Percentiles rank a stretch among this genome's conserved stretches.
phyloP scores from a whole-genome alignment of 495 filamentous ascomycete genomes.

The Trichoderma reesei region DNA sequence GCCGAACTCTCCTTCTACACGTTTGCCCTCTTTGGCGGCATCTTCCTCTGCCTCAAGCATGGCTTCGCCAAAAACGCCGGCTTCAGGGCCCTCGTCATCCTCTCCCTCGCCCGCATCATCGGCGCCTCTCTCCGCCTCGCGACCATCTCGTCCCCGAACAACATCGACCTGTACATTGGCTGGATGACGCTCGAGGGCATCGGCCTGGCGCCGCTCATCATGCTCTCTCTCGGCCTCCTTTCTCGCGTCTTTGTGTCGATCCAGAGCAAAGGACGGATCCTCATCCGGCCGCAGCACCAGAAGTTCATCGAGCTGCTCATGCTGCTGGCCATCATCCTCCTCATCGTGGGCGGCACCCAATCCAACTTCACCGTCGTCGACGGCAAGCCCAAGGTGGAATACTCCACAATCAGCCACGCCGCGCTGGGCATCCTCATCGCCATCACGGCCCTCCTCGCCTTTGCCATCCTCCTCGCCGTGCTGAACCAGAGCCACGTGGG shows the following conservation, averaged over 20 bases:
- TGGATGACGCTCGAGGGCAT: slow-evolving; percentile 21
- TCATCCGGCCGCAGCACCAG: slow-evolving; percentile 20
- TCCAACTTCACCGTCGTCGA: slow-evolving; percentile 10
- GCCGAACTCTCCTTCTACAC: slow-evolving; percentile 24
- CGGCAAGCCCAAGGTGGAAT: slow-evolving; percentile 15
- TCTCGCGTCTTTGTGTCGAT: slow-evolving; percentile 22
- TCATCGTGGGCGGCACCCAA: slow-evolving; percentile 22
- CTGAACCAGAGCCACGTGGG: slow-evolving; percentile 18
- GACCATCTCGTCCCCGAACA: slow-evolving; percentile 24
- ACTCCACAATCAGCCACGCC: slow-evolving; percentile 13
- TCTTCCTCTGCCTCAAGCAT: slow-evolving; percentile 22
- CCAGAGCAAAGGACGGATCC: slow-evolving; percentile 5
- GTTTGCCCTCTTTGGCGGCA: slow-evolving; percentile 19
- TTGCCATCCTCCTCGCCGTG: slow-evolving; percentile 18
- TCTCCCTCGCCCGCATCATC: slow-evolving; percentile 26
- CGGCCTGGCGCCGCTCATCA: slow-evolving; percentile 26
- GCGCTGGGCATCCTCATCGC: slow-evolving; percentile 22
- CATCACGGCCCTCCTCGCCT: slow-evolving; percentile 19
- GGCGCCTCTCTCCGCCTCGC: slow-evolving; percentile 25
- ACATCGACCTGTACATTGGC: slow-evolving; percentile 20
- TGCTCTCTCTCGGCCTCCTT: slow-evolving; percentile 22
- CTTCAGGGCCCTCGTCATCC: slow-evolving; percentile 26
- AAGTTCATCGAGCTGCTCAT: slow-evolving; percentile 19
- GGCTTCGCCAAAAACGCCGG: slow-evolving; percentile 25
- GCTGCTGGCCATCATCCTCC: slow-evolving; percentile 23